Conservation (phyloP, 1,284 basidiomycete genomes). For the Tylopilus sp. region DNA sequence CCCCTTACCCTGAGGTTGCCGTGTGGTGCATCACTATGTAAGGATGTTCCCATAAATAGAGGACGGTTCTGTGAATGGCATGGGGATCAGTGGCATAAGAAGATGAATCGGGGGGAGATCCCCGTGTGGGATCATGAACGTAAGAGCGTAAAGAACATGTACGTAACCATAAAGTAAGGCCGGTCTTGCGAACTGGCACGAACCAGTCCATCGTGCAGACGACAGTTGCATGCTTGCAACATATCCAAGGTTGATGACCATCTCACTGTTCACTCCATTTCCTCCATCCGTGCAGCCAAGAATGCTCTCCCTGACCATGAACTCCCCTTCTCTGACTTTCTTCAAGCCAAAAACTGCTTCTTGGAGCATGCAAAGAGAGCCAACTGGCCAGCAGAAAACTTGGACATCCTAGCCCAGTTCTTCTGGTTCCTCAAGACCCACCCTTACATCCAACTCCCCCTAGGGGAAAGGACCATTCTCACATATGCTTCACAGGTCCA, state of each 20-base stretch:
- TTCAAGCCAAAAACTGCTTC: background rate
- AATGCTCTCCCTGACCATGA: background rate
- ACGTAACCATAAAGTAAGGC: too few relatives aligned
- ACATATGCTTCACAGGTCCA: background rate
- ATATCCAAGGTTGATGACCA: background rate
- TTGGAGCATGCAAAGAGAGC: background rate
- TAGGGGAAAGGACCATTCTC: background rate
- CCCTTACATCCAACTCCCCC: background rate
- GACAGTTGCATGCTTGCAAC: too few relatives aligned
- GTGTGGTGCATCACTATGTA: too few relatives aligned
- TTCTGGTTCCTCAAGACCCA: background rate
- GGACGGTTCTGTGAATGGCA: too few relatives aligned
- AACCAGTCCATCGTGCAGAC: too few relatives aligned
- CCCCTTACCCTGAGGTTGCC: too few relatives aligned
- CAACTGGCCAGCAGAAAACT: background rate
- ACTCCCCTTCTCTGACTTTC: background rate
- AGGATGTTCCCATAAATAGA: too few relatives aligned
- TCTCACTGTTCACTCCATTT: background rate
- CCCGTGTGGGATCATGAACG: too few relatives aligned
- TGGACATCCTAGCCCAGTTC: background rate
- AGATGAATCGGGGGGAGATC: too few relatives aligned
- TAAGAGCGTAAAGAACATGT: too few relatives aligned
- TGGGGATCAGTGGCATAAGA: too few relatives aligned
- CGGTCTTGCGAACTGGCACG: too few relatives aligned
- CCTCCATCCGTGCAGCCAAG: background rate